These are phyloP conservation scores for Eimeria tenella DNA, from an alignment of 169 alveolate genomes.

Conservation along the genomic window DNA sequence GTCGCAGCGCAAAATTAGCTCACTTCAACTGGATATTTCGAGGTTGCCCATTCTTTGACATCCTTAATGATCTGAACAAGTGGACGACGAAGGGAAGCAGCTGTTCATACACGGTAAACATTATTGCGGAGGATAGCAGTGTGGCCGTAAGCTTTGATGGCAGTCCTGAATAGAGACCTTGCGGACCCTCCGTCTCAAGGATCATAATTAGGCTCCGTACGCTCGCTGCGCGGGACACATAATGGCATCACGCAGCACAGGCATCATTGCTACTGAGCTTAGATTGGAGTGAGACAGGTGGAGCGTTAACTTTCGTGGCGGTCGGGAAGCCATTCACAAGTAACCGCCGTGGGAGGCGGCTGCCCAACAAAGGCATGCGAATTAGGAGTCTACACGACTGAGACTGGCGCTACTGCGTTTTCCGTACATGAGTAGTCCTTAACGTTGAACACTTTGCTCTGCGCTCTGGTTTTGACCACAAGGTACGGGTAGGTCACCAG, in stretches of 20 bases:
- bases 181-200: constrained; percentile 78
- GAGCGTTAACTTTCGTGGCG: no score
- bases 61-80: constrained; percentile 11
- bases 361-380: background rate
- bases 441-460: constrained; percentile 67
- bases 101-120: constrained; percentile 76
- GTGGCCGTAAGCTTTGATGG: constrained; percentile 78
- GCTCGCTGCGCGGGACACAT: constrained; percentile 30
- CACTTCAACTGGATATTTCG: no score
- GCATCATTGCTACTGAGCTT: background rate
- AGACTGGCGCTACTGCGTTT: background rate
- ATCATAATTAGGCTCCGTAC: constrained; percentile 75
- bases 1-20: no score
- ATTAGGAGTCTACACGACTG: background rate
- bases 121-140: constrained; percentile 70
- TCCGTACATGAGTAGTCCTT: constrained; percentile 77
- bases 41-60: background rate
- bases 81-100: constrained; percentile 58
- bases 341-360: no score
- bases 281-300: no score
- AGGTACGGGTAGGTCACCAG: constrained; percentile 78
- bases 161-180: constrained; percentile 78
- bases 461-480: constrained; percentile 80
- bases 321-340: no score
- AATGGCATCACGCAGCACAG: background rate